These are phyloP conservation scores for Amphichorda felina DNA, from an alignment of 2,329 filamentous ascomycete genomes.

Conservation along the genomic window DNA sequence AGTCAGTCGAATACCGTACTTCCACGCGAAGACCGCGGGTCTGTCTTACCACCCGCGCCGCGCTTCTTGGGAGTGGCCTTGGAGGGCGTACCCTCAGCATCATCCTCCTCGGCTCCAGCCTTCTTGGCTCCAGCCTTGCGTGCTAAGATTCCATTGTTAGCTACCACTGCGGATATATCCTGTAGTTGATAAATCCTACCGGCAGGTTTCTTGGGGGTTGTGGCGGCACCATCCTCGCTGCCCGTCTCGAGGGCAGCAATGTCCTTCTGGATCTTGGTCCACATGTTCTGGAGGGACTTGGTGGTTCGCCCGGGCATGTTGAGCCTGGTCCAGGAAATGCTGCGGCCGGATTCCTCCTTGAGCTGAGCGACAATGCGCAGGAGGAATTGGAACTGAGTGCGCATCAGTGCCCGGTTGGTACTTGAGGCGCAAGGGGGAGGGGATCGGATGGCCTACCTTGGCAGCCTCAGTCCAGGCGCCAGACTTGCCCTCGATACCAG, in stretches of 20 bases:
- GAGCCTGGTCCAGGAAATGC: conserved; percentile 22
- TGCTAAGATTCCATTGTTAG: conserved; percentile 8
- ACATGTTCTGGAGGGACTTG: conserved; percentile 24
- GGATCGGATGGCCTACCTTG: conserved; percentile 13
- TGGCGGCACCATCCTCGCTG: conserved; percentile 3
- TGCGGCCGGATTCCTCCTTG: conserved; percentile 13
- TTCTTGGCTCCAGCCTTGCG: conserved; percentile 12
- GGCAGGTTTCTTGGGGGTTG: conserved; percentile 10
- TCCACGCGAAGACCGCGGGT: too few relatives aligned
- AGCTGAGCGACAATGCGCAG: conserved; percentile 20
- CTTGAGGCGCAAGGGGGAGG: too few relatives aligned
- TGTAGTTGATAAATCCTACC: conserved; percentile 8
- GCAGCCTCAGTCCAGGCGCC: conserved; percentile 23
- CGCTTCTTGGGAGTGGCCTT: conserved; percentile 3
- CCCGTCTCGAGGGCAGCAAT: conserved; percentile 20
- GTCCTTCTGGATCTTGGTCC: conserved; percentile 22
- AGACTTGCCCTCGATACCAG: conserved; percentile 4
- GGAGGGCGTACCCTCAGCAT: not conserved
- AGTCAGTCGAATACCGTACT: too few relatives aligned
- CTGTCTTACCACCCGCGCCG: not conserved
- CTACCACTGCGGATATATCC: not conserved
- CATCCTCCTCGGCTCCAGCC: not conserved
- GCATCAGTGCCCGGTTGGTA: not conserved
- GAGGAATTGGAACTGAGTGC: conserved; percentile 19
- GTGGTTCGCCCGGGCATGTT: conserved; percentile 23